Base-by-base conservation (phyloP, 1,139 yeast genomes). In the Blastobotrys illinoisensis region DNA sequence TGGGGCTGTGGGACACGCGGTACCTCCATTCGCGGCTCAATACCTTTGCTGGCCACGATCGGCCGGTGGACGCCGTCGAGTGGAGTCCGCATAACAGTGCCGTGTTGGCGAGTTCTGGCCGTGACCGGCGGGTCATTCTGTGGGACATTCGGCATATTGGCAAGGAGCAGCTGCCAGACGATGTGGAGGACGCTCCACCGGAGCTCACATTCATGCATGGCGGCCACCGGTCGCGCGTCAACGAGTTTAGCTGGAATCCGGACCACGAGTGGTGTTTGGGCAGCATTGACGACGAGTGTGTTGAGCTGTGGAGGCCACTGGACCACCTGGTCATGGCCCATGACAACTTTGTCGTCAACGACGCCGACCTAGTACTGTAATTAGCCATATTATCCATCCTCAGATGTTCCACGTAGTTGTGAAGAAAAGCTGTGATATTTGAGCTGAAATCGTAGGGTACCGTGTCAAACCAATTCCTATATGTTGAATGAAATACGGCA, bases 151-250 rank as follows among this genome's bases (percentile, higher is more conserved):
- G 78, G 2, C 67, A 70, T 36, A 66, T 69, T 2, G 74, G 72
- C 1, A 68, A 69, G 21, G 78, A 56, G 57, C 66, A 50, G 55
- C 63, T 58, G 56, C 67, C 68, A 2, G 73, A 70, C 55, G 73
- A 57, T 40, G 18, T 44, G 9, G 54, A 52, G 16, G 58, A 55
- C 43, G 71, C 70, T 1, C 70, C 73, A 2, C 68, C 74, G 2
- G 77, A 73, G 45, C 71, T 84, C 48, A 57, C 84, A 20, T 91
- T 93, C 66, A 78, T 80, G 40, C 99, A 91, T 70, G 87, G 86
- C 18, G 99, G 99, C 0, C 99, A 93, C 68, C 81, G 91, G 79
- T 74, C 86, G 46, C 91, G 95, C 6, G 89, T 91, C 7, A 86
- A 86, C 64, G 97, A 91, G 64, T 75, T 90, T 52, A 80, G 83